phyloP scores from a whole-genome alignment of 306 rosid species.

The Gastrolobium villosum region DNA sequence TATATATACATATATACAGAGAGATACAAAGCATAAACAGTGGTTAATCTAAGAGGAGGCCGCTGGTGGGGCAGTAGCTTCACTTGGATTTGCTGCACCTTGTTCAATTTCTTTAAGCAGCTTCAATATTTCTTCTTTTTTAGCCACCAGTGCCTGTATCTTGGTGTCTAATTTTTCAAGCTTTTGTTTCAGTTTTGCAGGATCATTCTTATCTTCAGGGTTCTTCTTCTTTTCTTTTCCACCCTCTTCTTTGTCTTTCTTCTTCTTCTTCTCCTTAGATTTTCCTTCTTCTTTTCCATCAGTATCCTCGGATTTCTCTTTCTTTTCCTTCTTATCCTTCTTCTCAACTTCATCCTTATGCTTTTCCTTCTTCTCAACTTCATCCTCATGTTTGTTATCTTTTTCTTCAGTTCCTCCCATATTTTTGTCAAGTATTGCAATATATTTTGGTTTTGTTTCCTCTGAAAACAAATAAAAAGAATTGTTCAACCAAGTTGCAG shows the following conservation, averaged over 20 bases:
- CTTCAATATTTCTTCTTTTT: conserved; percentile 66
- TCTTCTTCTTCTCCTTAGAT: conserved; percentile 54
- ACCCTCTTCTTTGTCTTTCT: conserved; percentile 44
- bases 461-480: conserved; percentile 41
- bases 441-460: conserved; percentile 30
- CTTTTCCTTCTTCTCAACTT: conserved; percentile 21
- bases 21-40: not conserved
- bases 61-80: not conserved
- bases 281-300: conserved; percentile 43
- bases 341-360: conserved; percentile 35
- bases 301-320: conserved; percentile 15
- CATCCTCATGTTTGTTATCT: conserved; percentile 26
- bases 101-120: conserved; percentile 58
- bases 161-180: conserved; percentile 68
- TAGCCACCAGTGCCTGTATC: conserved; percentile 57
- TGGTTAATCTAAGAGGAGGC: conserved; percentile 33
- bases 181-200: conserved; percentile 60
- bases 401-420: conserved; percentile 61
- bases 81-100: conserved; percentile 39
- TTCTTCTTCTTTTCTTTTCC: conserved; percentile 59
- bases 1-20: not conserved
- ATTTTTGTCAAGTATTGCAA: not conserved
- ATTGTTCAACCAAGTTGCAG: not conserved
- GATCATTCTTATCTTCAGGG: conserved; percentile 71
- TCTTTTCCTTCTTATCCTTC: conserved; percentile 47